Percentiles rank a stretch among this genome's conserved stretches.
phyloP scores from a whole-genome alignment of 164 flowering plant species.

The Chimonanthus salicifolius region DNA sequence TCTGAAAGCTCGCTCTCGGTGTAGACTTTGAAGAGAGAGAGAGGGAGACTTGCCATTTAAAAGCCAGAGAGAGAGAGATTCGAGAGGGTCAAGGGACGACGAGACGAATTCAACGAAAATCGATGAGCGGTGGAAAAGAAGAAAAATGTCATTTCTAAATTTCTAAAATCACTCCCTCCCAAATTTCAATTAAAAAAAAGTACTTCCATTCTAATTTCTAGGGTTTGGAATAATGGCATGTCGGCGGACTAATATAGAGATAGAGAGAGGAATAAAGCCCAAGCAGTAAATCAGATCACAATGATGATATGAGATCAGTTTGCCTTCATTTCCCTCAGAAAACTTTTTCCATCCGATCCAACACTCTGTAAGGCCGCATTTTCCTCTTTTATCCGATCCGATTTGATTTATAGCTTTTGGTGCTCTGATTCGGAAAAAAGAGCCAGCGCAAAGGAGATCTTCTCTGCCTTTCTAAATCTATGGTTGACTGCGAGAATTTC shows the following conservation, averaged over 20 bases:
- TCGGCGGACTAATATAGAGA: constrained; percentile 7
- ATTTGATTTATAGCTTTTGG: background rate
- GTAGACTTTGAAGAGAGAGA: no score
- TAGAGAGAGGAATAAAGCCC: background rate
- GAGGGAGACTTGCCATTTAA: no score
- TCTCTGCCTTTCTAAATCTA: background rate
- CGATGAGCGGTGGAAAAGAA: background rate
- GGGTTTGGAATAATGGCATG: constrained; percentile 8
- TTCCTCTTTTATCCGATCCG: background rate
- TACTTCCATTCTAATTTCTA: background rate
- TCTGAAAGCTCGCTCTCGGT: no score
- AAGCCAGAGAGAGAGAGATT: no score
- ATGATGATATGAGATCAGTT: constrained; percentile 9
- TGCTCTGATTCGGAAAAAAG: background rate
- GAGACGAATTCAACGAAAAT: background rate
- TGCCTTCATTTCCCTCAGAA: background rate
- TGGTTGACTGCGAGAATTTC: background rate
- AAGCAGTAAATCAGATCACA: background rate
- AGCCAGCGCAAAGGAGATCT: background rate
- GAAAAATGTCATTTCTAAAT: background rate
- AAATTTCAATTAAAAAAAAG: no score
- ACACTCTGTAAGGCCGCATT: background rate
- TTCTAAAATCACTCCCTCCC: background rate
- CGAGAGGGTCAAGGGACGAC: constrained; percentile 11
- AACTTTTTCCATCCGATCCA: background rate